Evolutionary conservation across 495 filamentous ascomycete species (phyloP).

Genomic region (Coniosporium apollinis): DNA sequence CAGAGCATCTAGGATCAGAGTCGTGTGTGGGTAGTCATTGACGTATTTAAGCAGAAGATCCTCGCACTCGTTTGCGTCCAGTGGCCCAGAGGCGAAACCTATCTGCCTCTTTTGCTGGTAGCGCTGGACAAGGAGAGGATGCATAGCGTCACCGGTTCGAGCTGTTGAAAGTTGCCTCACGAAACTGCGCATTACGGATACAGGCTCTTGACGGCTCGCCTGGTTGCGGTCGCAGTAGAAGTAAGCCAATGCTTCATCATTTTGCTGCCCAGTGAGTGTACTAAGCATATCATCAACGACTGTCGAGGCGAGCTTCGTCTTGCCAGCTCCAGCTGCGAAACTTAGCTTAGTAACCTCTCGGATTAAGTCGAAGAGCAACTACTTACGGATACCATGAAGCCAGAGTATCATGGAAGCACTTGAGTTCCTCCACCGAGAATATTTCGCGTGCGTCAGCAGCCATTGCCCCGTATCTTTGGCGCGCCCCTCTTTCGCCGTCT

Average conservation of each 20-base stretch:
- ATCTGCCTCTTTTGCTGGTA: neutral
- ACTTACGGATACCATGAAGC: constrained; percentile 2
- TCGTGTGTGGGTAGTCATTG: neutral
- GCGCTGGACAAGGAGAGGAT: neutral
- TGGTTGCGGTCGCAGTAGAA: constrained; percentile 28
- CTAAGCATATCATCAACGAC: constrained; percentile 1
- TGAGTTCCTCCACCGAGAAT: constrained; percentile 1
- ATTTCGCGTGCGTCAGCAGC: neutral
- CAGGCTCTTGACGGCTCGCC: constrained; percentile 15
- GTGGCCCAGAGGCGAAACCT: neutral
- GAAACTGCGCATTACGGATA: constrained; percentile 22
- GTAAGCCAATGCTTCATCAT: constrained; percentile 23
- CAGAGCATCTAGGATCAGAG: constrained; percentile 8
- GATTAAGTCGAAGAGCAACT: neutral
- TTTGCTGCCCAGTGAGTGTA: constrained; percentile 3
- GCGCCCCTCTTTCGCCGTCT: neutral
- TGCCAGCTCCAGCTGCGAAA: neutral
- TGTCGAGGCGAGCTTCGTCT: neutral
- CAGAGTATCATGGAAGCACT: constrained; percentile 3
- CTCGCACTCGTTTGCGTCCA: constrained; percentile 1
- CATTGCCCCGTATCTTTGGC: neutral
- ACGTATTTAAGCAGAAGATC: neutral
- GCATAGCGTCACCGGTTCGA: neutral
- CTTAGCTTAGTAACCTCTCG: neutral
- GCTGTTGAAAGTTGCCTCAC: constrained; percentile 24